phyloP scores from a whole-genome alignment of 192 early-diverging fungal species.

The Piromyces sp. region DNA sequence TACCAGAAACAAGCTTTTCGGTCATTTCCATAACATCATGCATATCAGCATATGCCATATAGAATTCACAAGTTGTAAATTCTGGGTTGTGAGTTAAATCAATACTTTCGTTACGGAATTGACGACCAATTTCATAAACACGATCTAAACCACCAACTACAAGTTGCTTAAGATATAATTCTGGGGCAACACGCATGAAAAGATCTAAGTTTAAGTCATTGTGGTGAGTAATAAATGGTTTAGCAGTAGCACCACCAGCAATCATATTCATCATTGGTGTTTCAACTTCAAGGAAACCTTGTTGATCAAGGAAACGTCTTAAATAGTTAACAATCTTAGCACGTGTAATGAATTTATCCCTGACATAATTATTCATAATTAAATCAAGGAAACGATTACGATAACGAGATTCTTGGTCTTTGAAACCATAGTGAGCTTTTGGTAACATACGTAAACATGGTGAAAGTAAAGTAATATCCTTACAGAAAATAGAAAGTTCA shows the following conservation, averaged over 20 bases:
- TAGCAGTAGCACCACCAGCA: slow-evolving; percentile 92
- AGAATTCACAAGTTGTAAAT: slow-evolving; percentile 98
- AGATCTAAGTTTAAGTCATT: slow-evolving; percentile 97
- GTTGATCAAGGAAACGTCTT: slow-evolving; percentile 82
- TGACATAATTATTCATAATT: slow-evolving; percentile 93
- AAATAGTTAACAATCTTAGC: slow-evolving; percentile 92
- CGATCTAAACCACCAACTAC: slow-evolving; percentile 95
- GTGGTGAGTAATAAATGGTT: slow-evolving; percentile 97
- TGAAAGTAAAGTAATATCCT: slow-evolving; percentile 66
- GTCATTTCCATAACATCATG: slow-evolving; percentile 93
- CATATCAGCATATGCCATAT: slow-evolving; percentile 98
- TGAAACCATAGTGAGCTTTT: slow-evolving; percentile 86
- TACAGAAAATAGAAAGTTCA: slow-evolving; percentile 88
- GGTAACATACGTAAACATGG: slow-evolving; percentile 94
- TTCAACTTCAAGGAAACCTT: slow-evolving; percentile 95
- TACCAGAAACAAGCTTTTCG: slow-evolving; percentile 66
- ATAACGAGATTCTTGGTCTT: slow-evolving; percentile 92
- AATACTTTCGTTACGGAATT: slow-evolving; percentile 98
- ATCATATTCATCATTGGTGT: slow-evolving; percentile 96
- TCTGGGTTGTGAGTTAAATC: slow-evolving; percentile 99
- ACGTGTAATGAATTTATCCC: slow-evolving; percentile 84
- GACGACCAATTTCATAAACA: slow-evolving; percentile 96
- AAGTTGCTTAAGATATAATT: slow-evolving; percentile 94
- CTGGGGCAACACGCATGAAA: slow-evolving; percentile 97
- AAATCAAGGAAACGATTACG: slow-evolving; percentile 95